phyloP scores from a whole-genome alignment of 345 rosid species.

The Brassica rapa region DNA sequence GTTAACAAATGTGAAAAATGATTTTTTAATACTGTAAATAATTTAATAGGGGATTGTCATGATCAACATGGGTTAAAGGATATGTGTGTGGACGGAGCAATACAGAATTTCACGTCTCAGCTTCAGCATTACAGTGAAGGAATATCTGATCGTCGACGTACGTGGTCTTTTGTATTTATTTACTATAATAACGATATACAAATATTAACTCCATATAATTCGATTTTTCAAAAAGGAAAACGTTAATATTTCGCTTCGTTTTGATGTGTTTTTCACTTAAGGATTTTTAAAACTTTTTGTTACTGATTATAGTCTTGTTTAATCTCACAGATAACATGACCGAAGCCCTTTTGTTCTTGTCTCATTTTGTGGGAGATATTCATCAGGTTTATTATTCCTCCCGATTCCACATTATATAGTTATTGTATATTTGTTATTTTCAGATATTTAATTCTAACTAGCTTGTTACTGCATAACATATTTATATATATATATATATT shows the following conservation, averaged over 20 bases:
- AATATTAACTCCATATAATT: background rate
- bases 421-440: background rate
- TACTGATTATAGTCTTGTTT: background rate
- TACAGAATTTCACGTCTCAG: conserved; percentile 87
- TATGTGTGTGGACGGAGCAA: conserved; percentile 88
- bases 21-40: background rate
- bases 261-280: background rate
- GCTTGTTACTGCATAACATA: background rate
- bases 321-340: conserved; percentile 74
- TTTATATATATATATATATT: background rate
- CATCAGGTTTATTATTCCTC: conserved; percentile 63
- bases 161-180: background rate
- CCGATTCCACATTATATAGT: background rate
- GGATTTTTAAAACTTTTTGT: background rate
- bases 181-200: background rate
- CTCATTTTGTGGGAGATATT: conserved; percentile 94
- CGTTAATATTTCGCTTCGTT: background rate
- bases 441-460: background rate
- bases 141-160: conserved; percentile 81
- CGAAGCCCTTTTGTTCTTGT: conserved; percentile 82
- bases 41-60: conserved; percentile 78
- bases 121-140: conserved; percentile 82
- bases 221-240: background rate
- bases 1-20: background rate
- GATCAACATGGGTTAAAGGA: conserved; percentile 55